Conservation (phyloP, 768 basidiomycete species). For the Serendipita sp. region DNA sequence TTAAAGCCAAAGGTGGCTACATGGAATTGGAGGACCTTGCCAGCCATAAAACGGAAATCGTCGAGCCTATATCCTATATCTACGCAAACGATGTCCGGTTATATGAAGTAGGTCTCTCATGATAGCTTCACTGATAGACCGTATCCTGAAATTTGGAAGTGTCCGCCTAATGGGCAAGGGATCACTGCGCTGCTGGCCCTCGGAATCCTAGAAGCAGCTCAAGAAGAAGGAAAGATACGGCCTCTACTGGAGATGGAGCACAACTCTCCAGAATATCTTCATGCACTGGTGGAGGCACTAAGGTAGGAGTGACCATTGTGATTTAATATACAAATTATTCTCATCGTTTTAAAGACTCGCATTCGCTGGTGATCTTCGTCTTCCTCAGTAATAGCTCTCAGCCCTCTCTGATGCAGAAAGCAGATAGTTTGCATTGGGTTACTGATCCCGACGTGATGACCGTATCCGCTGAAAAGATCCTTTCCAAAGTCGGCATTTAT, state of each 20-base stretch:
- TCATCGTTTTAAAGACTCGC: conserved; percentile 21
- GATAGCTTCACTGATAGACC: not conserved
- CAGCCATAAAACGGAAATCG: conserved; percentile 58
- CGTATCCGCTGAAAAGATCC: conserved; percentile 63
- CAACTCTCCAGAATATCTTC: conserved; percentile 80
- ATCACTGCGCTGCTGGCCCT: conserved; percentile 85
- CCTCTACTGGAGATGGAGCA: conserved; percentile 71
- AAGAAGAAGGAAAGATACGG: conserved; percentile 50
- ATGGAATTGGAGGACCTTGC: conserved; percentile 92
- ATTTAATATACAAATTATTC: not conserved
- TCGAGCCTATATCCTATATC: conserved; percentile 84
- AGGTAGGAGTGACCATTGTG: conserved; percentile 33
- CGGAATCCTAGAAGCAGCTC: conserved; percentile 79
- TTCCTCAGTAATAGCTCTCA: not conserved
- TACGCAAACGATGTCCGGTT: conserved; percentile 75
- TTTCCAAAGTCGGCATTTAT: conserved; percentile 50
- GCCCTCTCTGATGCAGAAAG: not conserved
- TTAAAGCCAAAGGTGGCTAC: conserved; percentile 73
- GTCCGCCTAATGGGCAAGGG: conserved; percentile 96
- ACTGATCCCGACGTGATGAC: conserved; percentile 69
- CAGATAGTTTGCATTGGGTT: conserved; percentile 83
- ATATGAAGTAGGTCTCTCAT: conserved; percentile 49
- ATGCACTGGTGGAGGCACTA: conserved; percentile 71
- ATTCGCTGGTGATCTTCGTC: conserved; percentile 45
- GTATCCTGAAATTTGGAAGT: conserved; percentile 28